Evolutionary conservation across 345 rosid species (phyloP).

Genomic region (Salix udensis): DNA sequence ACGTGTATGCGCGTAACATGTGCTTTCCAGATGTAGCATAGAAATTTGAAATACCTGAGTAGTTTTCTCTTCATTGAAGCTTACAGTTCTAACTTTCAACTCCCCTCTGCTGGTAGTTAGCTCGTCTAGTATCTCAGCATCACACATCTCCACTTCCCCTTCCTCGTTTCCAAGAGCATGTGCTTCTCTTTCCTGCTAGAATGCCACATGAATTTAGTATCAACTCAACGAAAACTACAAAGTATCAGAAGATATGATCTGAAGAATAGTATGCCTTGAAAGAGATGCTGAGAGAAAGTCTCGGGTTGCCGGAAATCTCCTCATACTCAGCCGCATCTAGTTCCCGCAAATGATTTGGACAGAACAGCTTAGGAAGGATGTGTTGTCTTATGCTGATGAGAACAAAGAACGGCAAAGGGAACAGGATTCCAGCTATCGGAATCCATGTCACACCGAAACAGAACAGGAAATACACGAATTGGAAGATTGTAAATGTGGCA

Average conservation of each 20-base stretch:
- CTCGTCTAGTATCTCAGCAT: constrained; percentile 70
- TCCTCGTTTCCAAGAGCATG: constrained; percentile 20
- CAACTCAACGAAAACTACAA: not conserved
- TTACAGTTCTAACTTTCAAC: constrained; percentile 49
- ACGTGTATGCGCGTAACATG: not conserved
- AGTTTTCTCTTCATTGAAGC: constrained; percentile 41
- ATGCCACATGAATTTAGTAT: not conserved
- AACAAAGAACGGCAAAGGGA: constrained; percentile 79
- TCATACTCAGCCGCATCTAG: constrained; percentile 85
- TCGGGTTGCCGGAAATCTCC: constrained; percentile 50
- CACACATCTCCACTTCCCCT: constrained; percentile 33
- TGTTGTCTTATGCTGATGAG: constrained; percentile 68
- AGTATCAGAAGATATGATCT: not conserved
- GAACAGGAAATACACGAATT: constrained; percentile 51
- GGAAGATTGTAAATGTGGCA: constrained; percentile 55
- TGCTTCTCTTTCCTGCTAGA: constrained; percentile 38
- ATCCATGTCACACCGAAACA: constrained; percentile 85
- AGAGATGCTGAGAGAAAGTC: constrained; percentile 36
- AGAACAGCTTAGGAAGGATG: constrained; percentile 60
- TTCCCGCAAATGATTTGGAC: constrained; percentile 42
- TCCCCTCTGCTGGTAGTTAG: constrained; percentile 83
- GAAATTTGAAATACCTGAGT: not conserved
- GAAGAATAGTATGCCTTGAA: constrained; percentile 19
- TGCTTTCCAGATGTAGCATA: too few relatives aligned
- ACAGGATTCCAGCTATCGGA: constrained; percentile 78